Evolutionary conservation across 768 basidiomycete species (phyloP).

Genomic region (Filobasidium wieringae): DNA sequence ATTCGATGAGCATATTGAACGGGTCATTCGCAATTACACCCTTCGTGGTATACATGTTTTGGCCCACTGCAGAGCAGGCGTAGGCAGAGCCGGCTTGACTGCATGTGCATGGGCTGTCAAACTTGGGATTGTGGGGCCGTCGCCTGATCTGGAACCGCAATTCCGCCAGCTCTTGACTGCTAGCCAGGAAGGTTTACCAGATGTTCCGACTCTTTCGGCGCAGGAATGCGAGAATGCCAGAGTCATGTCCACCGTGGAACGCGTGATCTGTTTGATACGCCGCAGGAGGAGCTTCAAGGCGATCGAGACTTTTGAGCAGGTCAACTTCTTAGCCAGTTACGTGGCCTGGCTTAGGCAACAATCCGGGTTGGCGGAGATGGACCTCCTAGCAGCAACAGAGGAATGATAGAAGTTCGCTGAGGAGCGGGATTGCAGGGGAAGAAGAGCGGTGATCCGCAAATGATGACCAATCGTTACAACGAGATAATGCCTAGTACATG

Average conservation of each 20-base stretch:
- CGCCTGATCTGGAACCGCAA: constrained; percentile 22
- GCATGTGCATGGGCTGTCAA: constrained; percentile 88
- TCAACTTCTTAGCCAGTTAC: constrained; percentile 40
- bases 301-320: constrained; percentile 89
- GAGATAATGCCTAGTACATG: too few relatives aligned
- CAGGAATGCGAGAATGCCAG: constrained; percentile 32
- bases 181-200: constrained; percentile 41
- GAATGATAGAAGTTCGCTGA: too few relatives aligned
- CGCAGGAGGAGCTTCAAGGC: constrained; percentile 73
- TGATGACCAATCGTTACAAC: too few relatives aligned
- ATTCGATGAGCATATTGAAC: constrained; percentile 57
- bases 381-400: too few relatives aligned
- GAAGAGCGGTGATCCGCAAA: too few relatives aligned
- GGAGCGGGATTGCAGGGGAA: too few relatives aligned
- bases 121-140: constrained; percentile 74
- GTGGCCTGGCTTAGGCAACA: constrained; percentile 27
- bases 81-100: constrained; percentile 82
- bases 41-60: constrained; percentile 59
- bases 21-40: constrained; percentile 60
- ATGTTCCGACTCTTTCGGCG: constrained; percentile 4
- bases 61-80: constrained; percentile 81
- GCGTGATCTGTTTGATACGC: constrained; percentile 60
- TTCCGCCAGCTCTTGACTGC: constrained; percentile 18
- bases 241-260: constrained; percentile 56
- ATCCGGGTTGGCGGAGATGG: neutral